Evolutionary conservation across 768 basidiomycete genomes (phyloP).

Genomic region (Lentinula lateritia): DNA sequence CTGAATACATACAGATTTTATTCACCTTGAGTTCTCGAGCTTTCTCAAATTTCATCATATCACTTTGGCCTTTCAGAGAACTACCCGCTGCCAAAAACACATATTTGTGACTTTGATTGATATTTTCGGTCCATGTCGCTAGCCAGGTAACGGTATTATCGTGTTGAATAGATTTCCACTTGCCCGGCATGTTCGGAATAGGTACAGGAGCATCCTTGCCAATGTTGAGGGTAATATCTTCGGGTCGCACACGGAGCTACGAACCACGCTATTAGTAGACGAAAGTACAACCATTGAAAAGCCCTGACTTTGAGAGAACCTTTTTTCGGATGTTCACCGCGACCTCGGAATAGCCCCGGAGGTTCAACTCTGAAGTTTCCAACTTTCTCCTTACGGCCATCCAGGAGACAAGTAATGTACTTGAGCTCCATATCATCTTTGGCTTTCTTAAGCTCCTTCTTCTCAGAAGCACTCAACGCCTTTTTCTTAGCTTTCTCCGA

Average conservation of each 20-base stretch:
- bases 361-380: constrained; percentile 99
- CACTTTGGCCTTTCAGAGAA: constrained; percentile 96
- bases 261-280: constrained; percentile 5
- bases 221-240: constrained; percentile 96
- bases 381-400: constrained; percentile 96
- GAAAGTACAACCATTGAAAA: not conserved
- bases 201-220: constrained; percentile 72
- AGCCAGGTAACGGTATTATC: constrained; percentile 99
- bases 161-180: constrained; percentile 84
- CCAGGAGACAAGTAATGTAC: constrained; percentile 82
- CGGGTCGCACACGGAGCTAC: constrained; percentile 83
- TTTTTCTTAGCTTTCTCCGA: constrained; percentile 92
- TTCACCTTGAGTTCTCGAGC: constrained; percentile 90
- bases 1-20: constrained; percentile 2
- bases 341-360: constrained; percentile 96
- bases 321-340: constrained; percentile 98
- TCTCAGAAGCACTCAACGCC: constrained; percentile 74
- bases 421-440: constrained; percentile 82
- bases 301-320: constrained; percentile 80
- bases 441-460: constrained; percentile 84
- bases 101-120: constrained; percentile 94
- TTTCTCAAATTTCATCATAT: constrained; percentile 97
- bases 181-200: constrained; percentile 85
- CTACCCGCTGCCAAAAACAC: constrained; percentile 98
- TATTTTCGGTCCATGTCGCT: constrained; percentile 98